A percentile compares a stretch with the other conserved stretches of the same genome.
Conservation (phyloP, 192 early-diverging fungal genomes). For the Podila minutissima region DNA sequence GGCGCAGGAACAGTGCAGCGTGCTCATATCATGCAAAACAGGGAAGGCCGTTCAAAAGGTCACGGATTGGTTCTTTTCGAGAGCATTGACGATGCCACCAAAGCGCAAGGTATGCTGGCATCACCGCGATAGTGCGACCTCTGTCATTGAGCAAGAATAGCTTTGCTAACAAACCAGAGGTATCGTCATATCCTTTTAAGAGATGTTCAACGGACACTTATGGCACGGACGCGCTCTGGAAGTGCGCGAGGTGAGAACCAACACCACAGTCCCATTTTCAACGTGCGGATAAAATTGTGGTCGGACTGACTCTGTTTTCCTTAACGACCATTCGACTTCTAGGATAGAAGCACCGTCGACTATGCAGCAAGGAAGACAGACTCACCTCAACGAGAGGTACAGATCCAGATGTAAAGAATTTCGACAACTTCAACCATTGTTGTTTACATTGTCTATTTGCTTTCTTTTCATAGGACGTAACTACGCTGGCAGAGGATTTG, state of each 20-base stretch:
- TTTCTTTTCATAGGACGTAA: neutral
- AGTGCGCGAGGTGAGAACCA: constrained; percentile 49
- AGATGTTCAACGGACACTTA: constrained; percentile 52
- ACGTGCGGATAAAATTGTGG: neutral
- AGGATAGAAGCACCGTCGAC: constrained; percentile 54
- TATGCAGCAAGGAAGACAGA: constrained; percentile 13
- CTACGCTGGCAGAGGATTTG: constrained; percentile 1
- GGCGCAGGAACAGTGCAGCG: constrained; percentile 65
- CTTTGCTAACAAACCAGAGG: too few species aligned
- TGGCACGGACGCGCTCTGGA: constrained; percentile 54
- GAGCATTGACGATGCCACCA: constrained; percentile 66
- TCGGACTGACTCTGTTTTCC: too few species aligned
- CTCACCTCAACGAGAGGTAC: constrained; percentile 10
- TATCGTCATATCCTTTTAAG: constrained; percentile 14
- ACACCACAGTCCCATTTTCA: neutral
- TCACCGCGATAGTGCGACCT: neutral
- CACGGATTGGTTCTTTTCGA: constrained; percentile 70
- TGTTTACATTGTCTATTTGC: neutral
- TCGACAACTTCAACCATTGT: neutral
- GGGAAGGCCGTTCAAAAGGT: constrained; percentile 69
- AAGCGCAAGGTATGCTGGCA: constrained; percentile 58
- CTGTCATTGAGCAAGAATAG: too few species aligned
- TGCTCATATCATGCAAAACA: constrained; percentile 61
- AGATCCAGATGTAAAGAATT: neutral
- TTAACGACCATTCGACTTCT: neutral